A percentile compares a stretch with the other conserved stretches of the same genome.
These are phyloP conservation scores for Zasmidium citrigriseum DNA, from an alignment of 2,329 filamentous ascomycete species.

Conservation along the genomic window DNA sequence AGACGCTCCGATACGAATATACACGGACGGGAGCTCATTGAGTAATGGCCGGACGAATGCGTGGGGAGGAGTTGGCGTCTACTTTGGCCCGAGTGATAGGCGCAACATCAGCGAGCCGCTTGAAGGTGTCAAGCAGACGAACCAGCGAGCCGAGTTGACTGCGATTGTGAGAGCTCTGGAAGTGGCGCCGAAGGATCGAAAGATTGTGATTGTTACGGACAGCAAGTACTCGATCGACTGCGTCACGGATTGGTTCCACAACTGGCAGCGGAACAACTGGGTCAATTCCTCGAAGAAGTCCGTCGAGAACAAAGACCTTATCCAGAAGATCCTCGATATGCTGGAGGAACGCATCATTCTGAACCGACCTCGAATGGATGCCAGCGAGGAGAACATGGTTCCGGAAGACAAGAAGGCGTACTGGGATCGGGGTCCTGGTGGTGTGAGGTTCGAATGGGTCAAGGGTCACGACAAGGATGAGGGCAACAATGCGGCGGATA, in stretches of 20 bases:
- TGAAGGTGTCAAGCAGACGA: slow-evolving; percentile 75
- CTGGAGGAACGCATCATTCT: slow-evolving; percentile 61
- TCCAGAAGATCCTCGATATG: slow-evolving; percentile 69
- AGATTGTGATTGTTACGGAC: slow-evolving; percentile 81
- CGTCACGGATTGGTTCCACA: slow-evolving; percentile 76
- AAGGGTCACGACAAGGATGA: slow-evolving; percentile 75
- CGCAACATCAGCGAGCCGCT: slow-evolving; percentile 74
- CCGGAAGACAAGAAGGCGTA: slow-evolving; percentile 23
- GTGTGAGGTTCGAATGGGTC: slow-evolving; percentile 74
- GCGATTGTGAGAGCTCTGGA: slow-evolving; percentile 84
- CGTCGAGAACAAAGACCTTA: slow-evolving; percentile 85
- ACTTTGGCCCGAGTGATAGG: slow-evolving; percentile 58
- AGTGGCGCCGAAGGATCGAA: slow-evolving; percentile 65
- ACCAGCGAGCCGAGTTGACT: slow-evolving; percentile 92
- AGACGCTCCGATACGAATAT: slow-evolving; percentile 56
- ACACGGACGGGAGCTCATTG: slow-evolving; percentile 64
- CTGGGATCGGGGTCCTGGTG: slow-evolving; percentile 36
- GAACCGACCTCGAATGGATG: slow-evolving; percentile 29
- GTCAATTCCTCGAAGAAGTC: slow-evolving; percentile 66
- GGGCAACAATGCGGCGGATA: slow-evolving; percentile 81
- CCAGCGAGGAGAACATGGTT: slow-evolving; percentile 13
- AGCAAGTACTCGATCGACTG: slow-evolving; percentile 90
- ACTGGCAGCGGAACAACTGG: slow-evolving; percentile 79
- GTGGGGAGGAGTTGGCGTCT: slow-evolving; percentile 64
- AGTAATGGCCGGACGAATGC: slow-evolving; percentile 59